Base-by-base conservation (phyloP, 208 protist genomes). In the Acanthamoeba castellanii region DNA sequence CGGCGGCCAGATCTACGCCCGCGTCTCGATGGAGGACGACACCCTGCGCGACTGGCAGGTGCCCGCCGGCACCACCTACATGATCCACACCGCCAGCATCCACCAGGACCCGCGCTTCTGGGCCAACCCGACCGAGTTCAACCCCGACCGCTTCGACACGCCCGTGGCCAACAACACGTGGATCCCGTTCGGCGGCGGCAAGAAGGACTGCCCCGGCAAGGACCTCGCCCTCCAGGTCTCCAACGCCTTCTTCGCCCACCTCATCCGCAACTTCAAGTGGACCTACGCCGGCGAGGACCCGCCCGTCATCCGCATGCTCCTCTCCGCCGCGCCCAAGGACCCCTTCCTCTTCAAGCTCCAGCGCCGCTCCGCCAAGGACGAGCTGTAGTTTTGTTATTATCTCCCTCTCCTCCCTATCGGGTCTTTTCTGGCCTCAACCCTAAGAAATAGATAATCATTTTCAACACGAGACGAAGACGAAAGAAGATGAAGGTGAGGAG, bases 91-190 rank as follows among this genome's bases (percentile, higher is more conserved):
- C 27, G 68, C 30, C 68, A 76, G 30, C 68, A 76, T 76, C 68
- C 68, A 76, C 68, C 68, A 76, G 68, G 68, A 76, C 68, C 34
- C 68, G 68, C 68, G 68, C 68, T 76, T 32, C 30, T 76, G 68
- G 68, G 68, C 6, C 11, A 76, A 76, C 30, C 68, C 68, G 30
- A 11, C 27, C 11, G 68, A 30, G n/a, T 76, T 76, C 30, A 42
- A 76, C 68, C 68, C 68, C 27, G 68, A 76, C 68, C 68, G 68
- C 68, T 76, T 76, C 68, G 68, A 76, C 68, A 76, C 57, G 68
- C 68, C 68, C 68, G 1, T 76, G 2, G 68, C n/a, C 68, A 30
- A 30, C 11, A 30, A 76, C 68, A 37, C 68, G 1, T 76, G 27
- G 30, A 42, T 76, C 68, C 68, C 68, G n/a, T 76, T 76, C 30